phyloP scores from a whole-genome alignment of 2,329 filamentous ascomycete species.

The Pestalotiopsis sp. region DNA sequence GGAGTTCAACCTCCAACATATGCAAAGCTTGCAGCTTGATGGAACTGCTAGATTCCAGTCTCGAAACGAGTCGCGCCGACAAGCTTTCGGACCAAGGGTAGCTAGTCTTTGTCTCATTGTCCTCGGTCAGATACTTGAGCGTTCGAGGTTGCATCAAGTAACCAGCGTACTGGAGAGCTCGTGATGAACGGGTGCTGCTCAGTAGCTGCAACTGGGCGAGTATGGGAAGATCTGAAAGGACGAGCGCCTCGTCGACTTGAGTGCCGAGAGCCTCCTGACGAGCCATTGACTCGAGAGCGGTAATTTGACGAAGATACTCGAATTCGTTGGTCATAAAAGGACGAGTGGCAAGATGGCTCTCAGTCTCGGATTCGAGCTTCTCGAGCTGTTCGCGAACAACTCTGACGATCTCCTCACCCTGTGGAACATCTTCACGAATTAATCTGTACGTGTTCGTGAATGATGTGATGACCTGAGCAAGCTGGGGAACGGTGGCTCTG shows the following conservation, averaged over 20 bases:
- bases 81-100: constrained; percentile 51
- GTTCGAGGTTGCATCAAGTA: constrained; percentile 39
- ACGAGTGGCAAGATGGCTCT: constrained; percentile 43
- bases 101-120: constrained; percentile 21
- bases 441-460: constrained; percentile 59
- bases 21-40: constrained; percentile 63
- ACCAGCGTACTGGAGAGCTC: constrained; percentile 49
- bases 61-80: constrained; percentile 56
- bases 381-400: constrained; percentile 55
- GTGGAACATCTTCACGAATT: constrained; percentile 47
- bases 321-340: constrained; percentile 56
- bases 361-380: constrained; percentile 33
- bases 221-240: constrained; percentile 51
- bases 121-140: constrained; percentile 14
- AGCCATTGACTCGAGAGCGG: constrained; percentile 41
- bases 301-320: constrained; percentile 57
- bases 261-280: constrained; percentile 24
- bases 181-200: constrained; percentile 38
- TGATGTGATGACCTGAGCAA: constrained; percentile 56
- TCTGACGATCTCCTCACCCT: constrained; percentile 49
- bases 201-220: constrained; percentile 45
- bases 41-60: constrained; percentile 51
- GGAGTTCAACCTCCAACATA: constrained; percentile 67
- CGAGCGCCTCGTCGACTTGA: constrained; percentile 40
- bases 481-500: constrained; percentile 50